Conservation (phyloP, 805 yeast species). For the Hanseniaspora hatyaiensis region DNA sequence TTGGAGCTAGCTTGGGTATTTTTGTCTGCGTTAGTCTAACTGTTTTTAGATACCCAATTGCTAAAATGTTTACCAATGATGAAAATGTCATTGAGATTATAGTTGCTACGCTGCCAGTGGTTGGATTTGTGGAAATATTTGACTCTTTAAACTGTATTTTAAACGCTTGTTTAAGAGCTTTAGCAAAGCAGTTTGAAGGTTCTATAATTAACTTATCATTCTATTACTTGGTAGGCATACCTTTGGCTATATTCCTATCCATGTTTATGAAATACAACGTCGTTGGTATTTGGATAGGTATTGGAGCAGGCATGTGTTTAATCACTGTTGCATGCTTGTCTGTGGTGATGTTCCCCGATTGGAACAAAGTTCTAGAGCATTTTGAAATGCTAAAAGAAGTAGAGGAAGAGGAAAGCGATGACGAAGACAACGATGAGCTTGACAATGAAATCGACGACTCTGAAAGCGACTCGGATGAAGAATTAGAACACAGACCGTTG, state of each 20-base stretch:
- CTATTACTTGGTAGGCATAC: constrained; percentile 67
- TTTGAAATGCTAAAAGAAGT: constrained; percentile 34
- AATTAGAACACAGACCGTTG: background rate
- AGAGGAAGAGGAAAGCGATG: constrained; percentile 27
- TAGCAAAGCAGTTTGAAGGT: constrained; percentile 72
- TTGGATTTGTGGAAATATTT: constrained; percentile 55
- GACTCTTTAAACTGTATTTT: constrained; percentile 64
- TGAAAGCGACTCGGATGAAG: constrained; percentile 7
- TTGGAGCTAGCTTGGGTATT: constrained; percentile 34
- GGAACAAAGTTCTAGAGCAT: constrained; percentile 41
- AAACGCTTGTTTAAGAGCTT: constrained; percentile 76
- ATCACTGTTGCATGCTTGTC: constrained; percentile 42
- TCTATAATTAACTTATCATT: constrained; percentile 55
- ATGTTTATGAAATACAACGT: constrained; percentile 41
- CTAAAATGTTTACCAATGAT: constrained; percentile 51
- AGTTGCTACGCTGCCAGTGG: constrained; percentile 43
- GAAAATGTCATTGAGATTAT: constrained; percentile 43
- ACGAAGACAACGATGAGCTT: constrained; percentile 24
- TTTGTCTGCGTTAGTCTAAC: constrained; percentile 3
- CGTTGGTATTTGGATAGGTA: constrained; percentile 67
- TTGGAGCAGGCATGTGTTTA: constrained; percentile 45
- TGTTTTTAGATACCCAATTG: constrained; percentile 35
- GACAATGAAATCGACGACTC: constrained; percentile 21
- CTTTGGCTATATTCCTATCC: constrained; percentile 47
- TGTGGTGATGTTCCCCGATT: constrained; percentile 38